phyloP scores from a whole-genome alignment of 225 moss, liverwort and hornwort genomes.

The Polytrichum commune region DNA sequence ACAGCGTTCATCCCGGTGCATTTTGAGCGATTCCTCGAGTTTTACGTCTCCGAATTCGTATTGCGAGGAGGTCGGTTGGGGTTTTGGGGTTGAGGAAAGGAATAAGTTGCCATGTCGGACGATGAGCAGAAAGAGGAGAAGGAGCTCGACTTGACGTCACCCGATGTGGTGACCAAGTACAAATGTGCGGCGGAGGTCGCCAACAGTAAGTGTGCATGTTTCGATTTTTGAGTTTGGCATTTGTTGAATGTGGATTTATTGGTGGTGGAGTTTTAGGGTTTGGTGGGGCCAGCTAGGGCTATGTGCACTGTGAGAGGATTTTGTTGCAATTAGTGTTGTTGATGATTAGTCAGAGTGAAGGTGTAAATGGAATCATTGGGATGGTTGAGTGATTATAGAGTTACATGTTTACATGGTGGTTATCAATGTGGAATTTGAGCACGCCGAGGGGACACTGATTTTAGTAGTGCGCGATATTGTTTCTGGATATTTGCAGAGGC shows the following conservation, averaged over 20 bases:
- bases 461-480: neutral
- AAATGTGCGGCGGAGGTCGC: slow-evolving; percentile 98
- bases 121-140: slow-evolving; percentile 99
- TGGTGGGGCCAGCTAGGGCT: too few relatives aligned
- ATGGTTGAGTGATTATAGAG: too few relatives aligned
- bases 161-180: slow-evolving; percentile 99
- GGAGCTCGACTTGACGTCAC: slow-evolving; percentile 96
- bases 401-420: neutral
- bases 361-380: too few relatives aligned
- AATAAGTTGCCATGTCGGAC: slow-evolving; percentile 69
- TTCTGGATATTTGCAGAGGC: slow-evolving; percentile 61
- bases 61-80: neutral
- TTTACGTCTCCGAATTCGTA: neutral
- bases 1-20: neutral
- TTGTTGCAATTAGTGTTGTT: too few relatives aligned
- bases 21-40: neutral
- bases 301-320: too few relatives aligned
- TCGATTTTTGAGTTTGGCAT: neutral
- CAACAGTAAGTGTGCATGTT: slow-evolving; percentile 63
- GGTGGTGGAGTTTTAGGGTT: too few relatives aligned
- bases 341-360: too few relatives aligned
- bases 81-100: neutral
- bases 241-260: too few relatives aligned
- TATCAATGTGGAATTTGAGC: neutral
- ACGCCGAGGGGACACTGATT: neutral